Evolutionary conservation across 1,284 basidiomycete genomes (phyloP), one percentile per base, ranked within the genome.

Genomic region (Ustilago cynodontis): DNA sequence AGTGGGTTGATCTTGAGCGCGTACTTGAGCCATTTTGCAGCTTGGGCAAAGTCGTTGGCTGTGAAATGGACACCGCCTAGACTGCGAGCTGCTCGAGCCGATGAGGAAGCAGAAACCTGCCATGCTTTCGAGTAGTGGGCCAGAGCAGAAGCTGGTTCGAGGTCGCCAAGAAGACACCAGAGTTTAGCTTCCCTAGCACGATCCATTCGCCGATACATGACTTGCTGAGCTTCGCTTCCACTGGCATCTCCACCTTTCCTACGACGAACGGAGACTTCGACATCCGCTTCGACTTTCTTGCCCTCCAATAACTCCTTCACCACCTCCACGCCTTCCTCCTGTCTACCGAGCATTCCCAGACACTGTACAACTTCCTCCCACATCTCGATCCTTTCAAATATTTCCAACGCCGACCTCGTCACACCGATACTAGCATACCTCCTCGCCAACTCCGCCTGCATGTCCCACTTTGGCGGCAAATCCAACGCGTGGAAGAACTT

Each of bases 151-250:
- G 88, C 87, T 0, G 86, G 83, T 80, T 97, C 93, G 35, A 99
- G 89, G 85, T 99, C 97, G 6, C 96, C 97, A 16, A 98, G 89
- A 4, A 98, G 88, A 87, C 97, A 99, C 93, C 94, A 96, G 26
- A 99, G 87, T 87, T 98, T 98, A 8, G 94, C 94, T 85, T 93
- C 91, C 41, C 95, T 89, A 16, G 92, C 86, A 8, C 88, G 87
- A 75, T 93, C 93, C 71, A 93, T 88, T 41, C 86, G 86, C 85
- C 60, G 89, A 88, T 24, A 88, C 87, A 20, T 88, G 85, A 18
- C 85, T 80, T 43, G 89, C 84, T 65, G 87, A 81, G 20, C 87
- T 86, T 68, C 86, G 83, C 60, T 67, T 18, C 43, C 53, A 26
- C 24, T 24, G 9, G 14, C 37, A 29, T 24, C 55, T 2, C 22